phyloP scores from a whole-genome alignment of 176 grass and related monocot genomes.

The Carex scoparia region DNA sequence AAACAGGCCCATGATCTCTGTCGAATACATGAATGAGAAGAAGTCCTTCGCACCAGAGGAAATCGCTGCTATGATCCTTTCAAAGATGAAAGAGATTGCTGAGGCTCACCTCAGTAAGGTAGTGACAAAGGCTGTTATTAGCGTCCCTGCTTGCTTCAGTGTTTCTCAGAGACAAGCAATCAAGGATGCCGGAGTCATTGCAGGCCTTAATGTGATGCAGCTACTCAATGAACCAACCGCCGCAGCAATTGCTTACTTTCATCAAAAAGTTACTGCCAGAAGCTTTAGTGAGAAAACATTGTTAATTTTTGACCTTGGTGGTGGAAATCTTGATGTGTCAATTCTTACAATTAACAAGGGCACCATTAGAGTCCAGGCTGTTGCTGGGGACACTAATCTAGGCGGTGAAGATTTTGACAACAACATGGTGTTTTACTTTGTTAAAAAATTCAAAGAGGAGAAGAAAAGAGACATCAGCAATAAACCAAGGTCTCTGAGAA shows the following conservation, averaged over 20 bases:
- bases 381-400: slow-evolving; percentile 13
- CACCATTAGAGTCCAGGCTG: background rate
- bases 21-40: slow-evolving; percentile 10
- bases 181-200: slow-evolving; percentile 10
- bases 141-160: background rate
- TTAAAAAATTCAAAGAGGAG: slow-evolving; percentile 4
- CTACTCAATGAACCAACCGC: slow-evolving; percentile 12
- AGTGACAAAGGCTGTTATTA: background rate
- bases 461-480: slow-evolving; percentile 1
- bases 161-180: slow-evolving; percentile 20
- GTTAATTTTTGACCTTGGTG: slow-evolving; percentile 18
- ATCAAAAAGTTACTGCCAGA: background rate
- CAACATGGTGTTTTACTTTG: background rate
- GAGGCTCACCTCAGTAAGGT: background rate
- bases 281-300: background rate
- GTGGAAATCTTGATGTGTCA: slow-evolving; percentile 2
- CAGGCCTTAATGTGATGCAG: slow-evolving; percentile 8
- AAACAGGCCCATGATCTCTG: background rate
- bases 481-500: slow-evolving; percentile 20
- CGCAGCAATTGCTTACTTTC: background rate
- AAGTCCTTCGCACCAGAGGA: background rate
- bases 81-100: slow-evolving; percentile 15
- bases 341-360: background rate
- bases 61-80: slow-evolving; percentile 3
- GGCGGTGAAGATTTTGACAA: slow-evolving; percentile 21